Conservation (phyloP, 2,329 filamentous ascomycete species). For the Microcyclosporella mali region DNA sequence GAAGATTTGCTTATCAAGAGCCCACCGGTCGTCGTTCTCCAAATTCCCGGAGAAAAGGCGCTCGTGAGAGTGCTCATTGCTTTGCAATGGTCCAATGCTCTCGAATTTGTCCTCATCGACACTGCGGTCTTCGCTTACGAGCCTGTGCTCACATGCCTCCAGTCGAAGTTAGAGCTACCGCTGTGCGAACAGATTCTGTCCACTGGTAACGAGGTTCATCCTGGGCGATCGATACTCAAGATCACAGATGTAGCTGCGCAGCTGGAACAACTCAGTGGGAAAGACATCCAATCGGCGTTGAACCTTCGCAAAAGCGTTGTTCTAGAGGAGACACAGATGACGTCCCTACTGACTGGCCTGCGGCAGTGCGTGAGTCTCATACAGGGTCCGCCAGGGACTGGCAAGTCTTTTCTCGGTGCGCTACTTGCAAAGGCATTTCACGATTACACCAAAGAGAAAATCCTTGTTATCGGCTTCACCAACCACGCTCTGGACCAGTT, state of each 20-base stretch:
- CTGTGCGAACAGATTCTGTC: slow-evolving; percentile 50
- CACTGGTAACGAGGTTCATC: not conserved
- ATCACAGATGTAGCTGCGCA: slow-evolving; percentile 1
- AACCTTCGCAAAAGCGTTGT: slow-evolving; percentile 24
- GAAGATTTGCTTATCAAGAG: slow-evolving; percentile 38
- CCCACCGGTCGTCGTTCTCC: slow-evolving; percentile 47
- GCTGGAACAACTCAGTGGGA: slow-evolving; percentile 11
- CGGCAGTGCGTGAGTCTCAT: slow-evolving; percentile 53
- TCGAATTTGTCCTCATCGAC: slow-evolving; percentile 53
- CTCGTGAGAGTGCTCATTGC: slow-evolving; percentile 45
- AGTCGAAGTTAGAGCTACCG: slow-evolving; percentile 51
- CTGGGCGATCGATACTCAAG: not conserved
- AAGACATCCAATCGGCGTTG: slow-evolving; percentile 18
- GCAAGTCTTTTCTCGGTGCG: slow-evolving; percentile 68
- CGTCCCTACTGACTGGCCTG: slow-evolving; percentile 52
- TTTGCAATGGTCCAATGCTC: slow-evolving; percentile 30
- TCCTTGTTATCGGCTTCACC: slow-evolving; percentile 54
- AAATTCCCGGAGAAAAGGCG: slow-evolving; percentile 43
- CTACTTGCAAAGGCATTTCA: slow-evolving; percentile 53
- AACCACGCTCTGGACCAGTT: slow-evolving; percentile 53
- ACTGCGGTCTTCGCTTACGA: slow-evolving; percentile 64
- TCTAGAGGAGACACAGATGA: slow-evolving; percentile 51
- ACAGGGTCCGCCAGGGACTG: slow-evolving; percentile 68
- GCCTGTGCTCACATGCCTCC: slow-evolving; percentile 56
- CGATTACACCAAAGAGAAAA: slow-evolving; percentile 42